phyloP scores from a whole-genome alignment of 768 basidiomycete genomes.

The Artomyces pyxidatus region DNA sequence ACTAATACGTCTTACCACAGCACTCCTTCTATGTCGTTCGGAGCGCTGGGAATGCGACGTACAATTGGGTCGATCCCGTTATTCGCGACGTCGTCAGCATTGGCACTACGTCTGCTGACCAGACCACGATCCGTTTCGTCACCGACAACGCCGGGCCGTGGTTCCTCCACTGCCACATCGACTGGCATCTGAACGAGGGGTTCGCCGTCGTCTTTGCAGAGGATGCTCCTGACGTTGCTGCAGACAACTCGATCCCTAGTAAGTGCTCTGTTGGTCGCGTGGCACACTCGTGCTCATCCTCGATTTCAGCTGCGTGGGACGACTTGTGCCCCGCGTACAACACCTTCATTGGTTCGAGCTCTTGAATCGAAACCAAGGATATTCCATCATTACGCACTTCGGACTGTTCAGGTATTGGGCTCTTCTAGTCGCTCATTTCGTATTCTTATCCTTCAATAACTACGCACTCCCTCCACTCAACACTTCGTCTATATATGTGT shows the following conservation, averaged over 20 bases:
- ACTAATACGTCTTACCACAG: neutral
- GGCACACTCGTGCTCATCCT: too few relatives aligned
- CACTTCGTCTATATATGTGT: too few relatives aligned
- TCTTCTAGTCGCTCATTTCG: too few relatives aligned
- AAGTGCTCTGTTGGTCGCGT: neutral
- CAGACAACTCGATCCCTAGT: neutral
- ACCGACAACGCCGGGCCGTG: constrained; percentile 25
- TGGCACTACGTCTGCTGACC: constrained; percentile 5
- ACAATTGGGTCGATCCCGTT: constrained; percentile 30
- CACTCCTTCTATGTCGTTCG: constrained; percentile 17
- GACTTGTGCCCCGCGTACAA: too few relatives aligned
- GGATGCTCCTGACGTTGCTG: constrained; percentile 5
- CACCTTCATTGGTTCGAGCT: too few relatives aligned
- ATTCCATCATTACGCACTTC: too few relatives aligned
- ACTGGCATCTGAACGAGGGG: constrained; percentile 22
- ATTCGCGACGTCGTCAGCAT: constrained; percentile 35
- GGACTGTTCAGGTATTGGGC: too few relatives aligned
- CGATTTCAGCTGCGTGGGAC: too few relatives aligned
- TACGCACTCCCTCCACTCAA: too few relatives aligned
- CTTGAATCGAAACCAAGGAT: too few relatives aligned
- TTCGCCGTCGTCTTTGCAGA: constrained; percentile 15
- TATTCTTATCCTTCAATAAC: too few relatives aligned
- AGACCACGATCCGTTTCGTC: constrained; percentile 20
- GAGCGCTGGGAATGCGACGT: constrained; percentile 9
- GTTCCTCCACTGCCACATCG: constrained; percentile 27